A percentile compares a stretch with the other conserved stretches of the same genome.
phyloP scores from a whole-genome alignment of 139 green algal species.

The Astrephomene gubernaculifera region DNA sequence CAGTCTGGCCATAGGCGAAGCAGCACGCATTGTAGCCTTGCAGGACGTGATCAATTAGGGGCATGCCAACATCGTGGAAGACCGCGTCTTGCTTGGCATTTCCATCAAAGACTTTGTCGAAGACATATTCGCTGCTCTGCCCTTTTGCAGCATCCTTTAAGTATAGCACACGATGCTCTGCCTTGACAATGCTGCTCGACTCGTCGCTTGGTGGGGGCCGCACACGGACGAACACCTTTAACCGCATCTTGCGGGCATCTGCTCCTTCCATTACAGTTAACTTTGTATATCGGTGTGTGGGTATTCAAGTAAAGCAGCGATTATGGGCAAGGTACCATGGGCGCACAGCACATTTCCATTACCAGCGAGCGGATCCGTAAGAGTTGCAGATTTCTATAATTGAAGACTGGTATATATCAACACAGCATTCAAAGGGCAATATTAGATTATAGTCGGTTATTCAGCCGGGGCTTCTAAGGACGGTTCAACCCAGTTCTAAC shows the following conservation, averaged over 20 bases:
- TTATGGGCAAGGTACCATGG: too few species aligned
- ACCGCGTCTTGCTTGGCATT: conserved; percentile 39
- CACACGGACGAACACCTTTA: conserved; percentile 42
- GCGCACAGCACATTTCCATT: too few species aligned
- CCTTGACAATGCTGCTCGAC: neutral
- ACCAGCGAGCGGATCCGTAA: too few species aligned
- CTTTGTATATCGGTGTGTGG: neutral
- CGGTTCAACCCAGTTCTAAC: too few species aligned
- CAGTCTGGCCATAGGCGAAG: conserved; percentile 72
- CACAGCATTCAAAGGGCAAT: too few species aligned
- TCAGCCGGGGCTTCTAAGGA: too few species aligned
- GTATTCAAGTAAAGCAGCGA: too few species aligned
- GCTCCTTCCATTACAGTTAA: neutral
- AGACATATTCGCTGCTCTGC: conserved; percentile 53
- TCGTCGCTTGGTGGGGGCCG: conserved; percentile 9
- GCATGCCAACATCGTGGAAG: conserved; percentile 38
- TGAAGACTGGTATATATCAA: too few species aligned
- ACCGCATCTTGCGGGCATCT: conserved; percentile 17
- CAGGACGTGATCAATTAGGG: conserved; percentile 55
- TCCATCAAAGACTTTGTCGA: conserved; percentile 50
- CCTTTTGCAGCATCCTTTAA: conserved; percentile 46
- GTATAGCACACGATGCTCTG: conserved; percentile 43
- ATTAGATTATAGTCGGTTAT: too few species aligned
- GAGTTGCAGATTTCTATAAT: too few species aligned
- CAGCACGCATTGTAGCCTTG: conserved; percentile 68